Conservation (phyloP, 2,329 filamentous ascomycete species). For the Acrocalymma vagum region DNA sequence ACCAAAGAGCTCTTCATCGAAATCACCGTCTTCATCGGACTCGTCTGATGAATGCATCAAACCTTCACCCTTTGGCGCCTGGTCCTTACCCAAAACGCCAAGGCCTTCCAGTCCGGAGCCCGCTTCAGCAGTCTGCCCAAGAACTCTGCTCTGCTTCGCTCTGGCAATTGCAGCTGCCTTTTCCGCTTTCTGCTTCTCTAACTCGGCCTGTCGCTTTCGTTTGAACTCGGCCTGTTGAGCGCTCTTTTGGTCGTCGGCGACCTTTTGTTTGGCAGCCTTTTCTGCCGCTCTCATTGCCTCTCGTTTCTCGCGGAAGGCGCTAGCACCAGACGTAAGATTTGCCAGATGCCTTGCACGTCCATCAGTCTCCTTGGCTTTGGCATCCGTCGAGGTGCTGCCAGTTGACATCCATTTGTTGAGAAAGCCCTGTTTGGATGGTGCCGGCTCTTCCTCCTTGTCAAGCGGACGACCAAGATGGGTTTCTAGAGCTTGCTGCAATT, state of each 20-base stretch:
- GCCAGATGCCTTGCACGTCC: slow-evolving; percentile 37
- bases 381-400: slow-evolving; percentile 24
- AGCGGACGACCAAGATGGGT: slow-evolving; percentile 53
- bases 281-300: slow-evolving; percentile 32
- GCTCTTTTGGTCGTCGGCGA: slow-evolving; percentile 32
- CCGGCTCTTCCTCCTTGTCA: slow-evolving; percentile 40
- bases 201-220: slow-evolving; percentile 76
- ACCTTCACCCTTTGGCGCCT: slow-evolving; percentile 76
- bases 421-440: slow-evolving; percentile 50
- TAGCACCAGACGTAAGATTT: slow-evolving; percentile 34
- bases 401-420: slow-evolving; percentile 52
- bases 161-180: slow-evolving; percentile 76
- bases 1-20: slow-evolving; percentile 74
- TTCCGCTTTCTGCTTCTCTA: slow-evolving; percentile 76
- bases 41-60: slow-evolving; percentile 88
- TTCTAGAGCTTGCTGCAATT: slow-evolving; percentile 73
- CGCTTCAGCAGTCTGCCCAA: slow-evolving; percentile 71
- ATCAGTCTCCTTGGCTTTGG: slow-evolving; percentile 38
- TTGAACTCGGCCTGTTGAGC: slow-evolving; percentile 64
- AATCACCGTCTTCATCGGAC: slow-evolving; percentile 66
- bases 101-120: slow-evolving; percentile 80
- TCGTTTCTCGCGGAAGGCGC: slow-evolving; percentile 37
- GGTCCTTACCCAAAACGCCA: slow-evolving; percentile 79
- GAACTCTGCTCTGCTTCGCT: slow-evolving; percentile 66
- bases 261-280: slow-evolving; percentile 34